Evolutionary conservation across 2,329 filamentous ascomycete genomes (phyloP).

Genomic region (Colletotrichum sp.): DNA sequence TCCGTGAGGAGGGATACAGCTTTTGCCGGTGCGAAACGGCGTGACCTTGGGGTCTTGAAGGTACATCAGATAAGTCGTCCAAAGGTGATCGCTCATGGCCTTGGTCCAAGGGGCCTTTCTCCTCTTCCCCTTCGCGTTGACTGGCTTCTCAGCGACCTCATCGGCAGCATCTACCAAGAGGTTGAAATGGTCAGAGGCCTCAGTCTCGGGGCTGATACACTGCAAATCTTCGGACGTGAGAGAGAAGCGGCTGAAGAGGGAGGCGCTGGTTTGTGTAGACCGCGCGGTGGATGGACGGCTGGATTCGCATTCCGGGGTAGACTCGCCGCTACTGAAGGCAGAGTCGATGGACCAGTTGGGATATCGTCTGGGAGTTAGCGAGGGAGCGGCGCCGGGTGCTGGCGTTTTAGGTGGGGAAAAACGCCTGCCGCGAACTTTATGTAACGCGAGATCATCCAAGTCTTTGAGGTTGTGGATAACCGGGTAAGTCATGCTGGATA

Average conservation of each 20-base stretch:
- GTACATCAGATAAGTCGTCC: constrained; percentile 69
- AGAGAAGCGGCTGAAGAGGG: constrained; percentile 62
- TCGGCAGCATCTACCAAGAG: neutral
- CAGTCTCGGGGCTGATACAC: constrained; percentile 56
- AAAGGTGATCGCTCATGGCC: constrained; percentile 69
- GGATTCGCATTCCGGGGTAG: constrained; percentile 63
- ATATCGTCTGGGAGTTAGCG: constrained; percentile 51
- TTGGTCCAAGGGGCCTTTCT: constrained; percentile 67
- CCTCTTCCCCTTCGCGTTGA: constrained; percentile 29
- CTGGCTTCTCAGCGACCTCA: neutral
- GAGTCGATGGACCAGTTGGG: constrained; percentile 66
- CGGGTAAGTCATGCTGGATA: constrained; percentile 40
- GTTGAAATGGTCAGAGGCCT: constrained; percentile 35
- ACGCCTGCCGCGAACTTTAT: constrained; percentile 42
- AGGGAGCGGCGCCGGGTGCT: constrained; percentile 49
- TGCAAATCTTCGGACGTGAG: constrained; percentile 60
- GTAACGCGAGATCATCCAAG: constrained; percentile 34
- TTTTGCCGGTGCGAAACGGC: constrained; percentile 67
- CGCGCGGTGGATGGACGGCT: constrained; percentile 65
- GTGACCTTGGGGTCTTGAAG: constrained; percentile 72
- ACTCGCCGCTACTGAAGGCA: constrained; percentile 61
- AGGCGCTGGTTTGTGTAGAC: constrained; percentile 63
- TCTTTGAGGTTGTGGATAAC: constrained; percentile 37
- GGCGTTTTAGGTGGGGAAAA: constrained; percentile 67
- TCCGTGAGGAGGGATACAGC: constrained; percentile 67